phyloP scores from a whole-genome alignment of 2,329 filamentous ascomycete genomes.

The Ophiocordyceps sinensis region DNA sequence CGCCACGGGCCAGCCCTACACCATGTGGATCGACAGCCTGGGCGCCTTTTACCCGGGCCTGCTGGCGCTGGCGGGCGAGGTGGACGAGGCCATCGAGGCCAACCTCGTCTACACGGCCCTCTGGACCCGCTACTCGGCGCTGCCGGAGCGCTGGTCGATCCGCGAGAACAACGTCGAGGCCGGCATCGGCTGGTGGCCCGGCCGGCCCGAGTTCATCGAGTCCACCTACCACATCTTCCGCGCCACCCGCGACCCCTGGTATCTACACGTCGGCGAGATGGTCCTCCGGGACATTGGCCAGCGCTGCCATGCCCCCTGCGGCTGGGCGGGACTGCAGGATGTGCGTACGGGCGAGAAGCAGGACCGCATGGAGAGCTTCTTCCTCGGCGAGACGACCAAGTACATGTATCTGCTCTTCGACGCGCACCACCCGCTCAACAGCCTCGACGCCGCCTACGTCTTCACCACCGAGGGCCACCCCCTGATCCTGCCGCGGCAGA shows the following conservation, averaged over 20 bases:
- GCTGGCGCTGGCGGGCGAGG: conserved; percentile 69
- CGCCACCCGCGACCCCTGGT: conserved; percentile 90
- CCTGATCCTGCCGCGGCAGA: conserved; percentile 55
- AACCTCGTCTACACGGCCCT: conserved; percentile 84
- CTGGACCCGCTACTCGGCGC: conserved; percentile 86
- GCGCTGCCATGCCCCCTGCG: conserved; percentile 79
- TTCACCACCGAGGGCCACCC: conserved; percentile 96
- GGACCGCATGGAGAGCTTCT: conserved; percentile 98
- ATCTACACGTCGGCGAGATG: conserved; percentile 93
- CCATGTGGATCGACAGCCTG: conserved; percentile 91
- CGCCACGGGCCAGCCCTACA: conserved; percentile 71
- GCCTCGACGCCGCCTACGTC: conserved; percentile 72
- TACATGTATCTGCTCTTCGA: conserved; percentile 91
- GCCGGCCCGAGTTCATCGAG: conserved; percentile 91
- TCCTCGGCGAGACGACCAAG: conserved; percentile 89
- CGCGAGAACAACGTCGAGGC: conserved; percentile 71
- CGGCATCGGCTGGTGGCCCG: conserved; percentile 86
- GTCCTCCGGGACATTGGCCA: conserved; percentile 74
- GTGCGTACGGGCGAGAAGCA: conserved; percentile 71
- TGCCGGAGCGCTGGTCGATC: conserved; percentile 90
- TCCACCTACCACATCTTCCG: conserved; percentile 94
- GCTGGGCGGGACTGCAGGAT: conserved; percentile 82
- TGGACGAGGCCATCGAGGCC: conserved; percentile 81
- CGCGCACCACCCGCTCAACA: conserved; percentile 72
- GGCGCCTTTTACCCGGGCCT: conserved; percentile 92